Percentiles rank a stretch among this genome's conserved stretches.
phyloP scores from a whole-genome alignment of 371 early-diverging fungal genomes.

The Syncephalastrum contaminatum region DNA sequence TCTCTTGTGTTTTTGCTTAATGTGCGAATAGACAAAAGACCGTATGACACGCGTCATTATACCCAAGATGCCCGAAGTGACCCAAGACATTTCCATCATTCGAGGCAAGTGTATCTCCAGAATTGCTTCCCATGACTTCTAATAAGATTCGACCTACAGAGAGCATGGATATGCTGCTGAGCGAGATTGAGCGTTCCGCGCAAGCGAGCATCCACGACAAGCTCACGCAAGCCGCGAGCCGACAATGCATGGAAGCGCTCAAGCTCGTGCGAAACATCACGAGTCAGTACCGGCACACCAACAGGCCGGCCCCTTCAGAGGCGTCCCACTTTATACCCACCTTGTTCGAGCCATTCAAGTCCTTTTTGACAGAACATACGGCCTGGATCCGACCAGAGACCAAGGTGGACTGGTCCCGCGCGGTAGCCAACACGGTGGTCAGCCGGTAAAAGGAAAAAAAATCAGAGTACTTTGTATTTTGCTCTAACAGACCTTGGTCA shows the following conservation, averaged over 20 bases:
- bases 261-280: slow-evolving; percentile 47
- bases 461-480: slow-evolving; percentile 1
- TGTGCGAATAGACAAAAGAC: slow-evolving; percentile 9
- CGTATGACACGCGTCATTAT: slow-evolving; percentile 20
- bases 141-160: slow-evolving; percentile 14
- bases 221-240: slow-evolving; percentile 46
- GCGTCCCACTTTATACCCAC: slow-evolving; percentile 63
- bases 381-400: slow-evolving; percentile 20
- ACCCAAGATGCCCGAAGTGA: slow-evolving; percentile 33
- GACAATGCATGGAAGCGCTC: slow-evolving; percentile 55
- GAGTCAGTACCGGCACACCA: slow-evolving; percentile 54
- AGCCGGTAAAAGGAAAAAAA: slow-evolving; percentile 20
- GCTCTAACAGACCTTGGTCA: neutral
- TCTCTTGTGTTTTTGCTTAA: neutral
- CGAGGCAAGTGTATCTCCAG: slow-evolving; percentile 26
- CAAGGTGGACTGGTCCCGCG: slow-evolving; percentile 24
- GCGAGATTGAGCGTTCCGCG: slow-evolving; percentile 19
- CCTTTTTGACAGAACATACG: slow-evolving; percentile 37
- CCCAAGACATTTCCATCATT: slow-evolving; percentile 31
- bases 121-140: neutral
- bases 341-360: slow-evolving; percentile 54
- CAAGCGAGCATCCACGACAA: slow-evolving; percentile 45
- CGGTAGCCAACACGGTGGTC: slow-evolving; percentile 36
- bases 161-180: slow-evolving; percentile 27
- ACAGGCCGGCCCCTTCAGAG: slow-evolving; percentile 52